Evolutionary conservation across 2,329 filamentous ascomycete species (phyloP).

Genomic region (Colletotrichum sp.): DNA sequence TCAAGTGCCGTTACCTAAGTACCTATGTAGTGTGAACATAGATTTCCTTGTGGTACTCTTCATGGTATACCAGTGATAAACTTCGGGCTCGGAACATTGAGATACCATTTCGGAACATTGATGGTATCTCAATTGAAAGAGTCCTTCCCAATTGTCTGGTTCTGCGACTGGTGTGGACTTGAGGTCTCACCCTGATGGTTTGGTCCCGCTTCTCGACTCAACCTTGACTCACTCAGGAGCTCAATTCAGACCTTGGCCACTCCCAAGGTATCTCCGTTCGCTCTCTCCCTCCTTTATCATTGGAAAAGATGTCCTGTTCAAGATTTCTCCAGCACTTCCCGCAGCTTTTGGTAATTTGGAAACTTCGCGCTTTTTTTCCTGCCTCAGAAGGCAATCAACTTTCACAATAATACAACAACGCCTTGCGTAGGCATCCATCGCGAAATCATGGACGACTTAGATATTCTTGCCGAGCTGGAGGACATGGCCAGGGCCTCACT

Average conservation of each 20-base stretch:
- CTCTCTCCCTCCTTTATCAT: not conserved
- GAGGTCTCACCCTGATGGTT: not conserved
- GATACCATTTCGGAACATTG: no score
- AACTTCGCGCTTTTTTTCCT: not conserved
- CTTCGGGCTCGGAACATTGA: not conserved
- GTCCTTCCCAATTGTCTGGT: not conserved
- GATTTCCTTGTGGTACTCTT: not conserved
- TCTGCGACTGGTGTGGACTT: not conserved
- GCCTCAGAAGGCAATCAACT: not conserved
- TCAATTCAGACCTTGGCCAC: not conserved
- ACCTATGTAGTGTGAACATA: not conserved
- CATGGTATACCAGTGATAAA: no score
- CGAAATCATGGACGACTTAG: not conserved
- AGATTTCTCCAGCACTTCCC: not conserved
- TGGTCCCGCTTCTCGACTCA: not conserved
- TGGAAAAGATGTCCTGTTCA: accelerated
- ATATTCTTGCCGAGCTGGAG: not conserved
- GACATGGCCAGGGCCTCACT: not conserved
- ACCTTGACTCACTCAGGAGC: not conserved
- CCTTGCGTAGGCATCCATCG: not conserved
- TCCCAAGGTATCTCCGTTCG: not conserved
- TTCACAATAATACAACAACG: not conserved
- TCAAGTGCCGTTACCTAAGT: not conserved
- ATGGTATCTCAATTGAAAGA: not conserved
- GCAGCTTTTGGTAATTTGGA: not conserved